phyloP scores from a whole-genome alignment of 2,329 filamentous ascomycete species.

The Didymella pinodella region DNA sequence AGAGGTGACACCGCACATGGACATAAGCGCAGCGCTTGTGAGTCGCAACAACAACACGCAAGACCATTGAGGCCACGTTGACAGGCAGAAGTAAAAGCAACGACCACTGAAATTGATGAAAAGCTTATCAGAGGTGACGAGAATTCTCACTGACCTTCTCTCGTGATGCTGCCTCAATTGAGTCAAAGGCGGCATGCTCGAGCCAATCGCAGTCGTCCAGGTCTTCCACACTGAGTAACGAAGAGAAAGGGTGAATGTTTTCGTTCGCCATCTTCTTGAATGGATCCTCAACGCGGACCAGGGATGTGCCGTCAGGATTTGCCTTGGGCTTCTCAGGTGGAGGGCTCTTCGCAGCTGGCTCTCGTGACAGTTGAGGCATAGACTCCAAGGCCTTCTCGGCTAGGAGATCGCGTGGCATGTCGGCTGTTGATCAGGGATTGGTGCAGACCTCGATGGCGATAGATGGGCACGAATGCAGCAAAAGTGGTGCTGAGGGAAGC shows the following conservation, averaged over 20 bases:
- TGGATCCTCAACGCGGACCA: slow-evolving; percentile 34
- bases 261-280: slow-evolving; percentile 53
- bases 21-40: slow-evolving; percentile 27
- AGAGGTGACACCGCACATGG: slow-evolving; percentile 23
- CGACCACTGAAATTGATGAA: background rate
- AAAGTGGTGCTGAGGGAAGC: slow-evolving; percentile 21
- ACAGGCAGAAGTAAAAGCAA: background rate
- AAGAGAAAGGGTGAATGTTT: slow-evolving; percentile 75
- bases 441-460: slow-evolving; percentile 5
- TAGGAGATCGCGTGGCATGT: slow-evolving; percentile 56
- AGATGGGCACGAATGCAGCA: slow-evolving; percentile 19
- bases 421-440: slow-evolving; percentile 21
- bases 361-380: slow-evolving; percentile 51
- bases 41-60: slow-evolving; percentile 20
- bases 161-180: slow-evolving; percentile 63
- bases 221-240: slow-evolving; percentile 73
- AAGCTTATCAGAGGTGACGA: background rate
- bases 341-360: slow-evolving; percentile 30
- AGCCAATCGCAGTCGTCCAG: slow-evolving; percentile 68
- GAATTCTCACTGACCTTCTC: slow-evolving; percentile 64
- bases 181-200: slow-evolving; percentile 66
- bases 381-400: slow-evolving; percentile 47
- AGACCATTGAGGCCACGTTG: background rate
- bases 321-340: slow-evolving; percentile 20
- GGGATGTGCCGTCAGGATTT: slow-evolving; percentile 11